These are phyloP conservation scores for Gaeumannomyces sp. DNA, from an alignment of 2,329 filamentous ascomycete genomes.

Conservation along the genomic window DNA sequence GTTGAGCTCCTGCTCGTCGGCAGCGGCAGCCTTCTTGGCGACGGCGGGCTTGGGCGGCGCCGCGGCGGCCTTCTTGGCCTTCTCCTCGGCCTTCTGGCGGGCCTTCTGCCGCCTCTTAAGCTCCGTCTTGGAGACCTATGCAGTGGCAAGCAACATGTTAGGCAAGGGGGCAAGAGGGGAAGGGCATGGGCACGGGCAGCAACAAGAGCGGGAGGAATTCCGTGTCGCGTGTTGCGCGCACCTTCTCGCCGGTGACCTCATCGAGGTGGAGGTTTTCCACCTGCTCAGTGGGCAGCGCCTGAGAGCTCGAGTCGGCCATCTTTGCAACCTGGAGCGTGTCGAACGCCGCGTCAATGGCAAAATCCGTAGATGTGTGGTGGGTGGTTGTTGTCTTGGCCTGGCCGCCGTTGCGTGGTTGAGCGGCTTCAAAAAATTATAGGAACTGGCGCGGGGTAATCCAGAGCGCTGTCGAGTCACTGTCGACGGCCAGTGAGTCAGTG, in stretches of 20 bases:
- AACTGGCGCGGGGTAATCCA: neutral
- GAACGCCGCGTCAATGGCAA: neutral
- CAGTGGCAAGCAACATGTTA: conserved; percentile 27
- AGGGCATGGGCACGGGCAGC: conserved; percentile 12
- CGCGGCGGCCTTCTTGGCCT: conserved; percentile 73
- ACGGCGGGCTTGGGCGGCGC: conserved; percentile 43
- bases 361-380: neutral
- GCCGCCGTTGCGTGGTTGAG: neutral
- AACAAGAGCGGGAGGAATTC: neutral
- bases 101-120: conserved; percentile 96
- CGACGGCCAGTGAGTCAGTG: neutral
- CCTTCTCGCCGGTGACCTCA: conserved; percentile 81
- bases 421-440: neutral
- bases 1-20: conserved; percentile 52
- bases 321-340: neutral
- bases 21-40: conserved; percentile 46
- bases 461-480: neutral
- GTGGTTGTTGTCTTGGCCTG: neutral
- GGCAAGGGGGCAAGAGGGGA: neutral
- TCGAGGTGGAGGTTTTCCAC: conserved; percentile 76
- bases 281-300: conserved; percentile 34
- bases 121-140: conserved; percentile 69
- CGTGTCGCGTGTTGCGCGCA: conserved; percentile 1
- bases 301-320: conserved; percentile 9
- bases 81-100: conserved; percentile 79